Base-by-base conservation (phyloP, 129 eudicot genomes). In the Cynara cardunculus region DNA sequence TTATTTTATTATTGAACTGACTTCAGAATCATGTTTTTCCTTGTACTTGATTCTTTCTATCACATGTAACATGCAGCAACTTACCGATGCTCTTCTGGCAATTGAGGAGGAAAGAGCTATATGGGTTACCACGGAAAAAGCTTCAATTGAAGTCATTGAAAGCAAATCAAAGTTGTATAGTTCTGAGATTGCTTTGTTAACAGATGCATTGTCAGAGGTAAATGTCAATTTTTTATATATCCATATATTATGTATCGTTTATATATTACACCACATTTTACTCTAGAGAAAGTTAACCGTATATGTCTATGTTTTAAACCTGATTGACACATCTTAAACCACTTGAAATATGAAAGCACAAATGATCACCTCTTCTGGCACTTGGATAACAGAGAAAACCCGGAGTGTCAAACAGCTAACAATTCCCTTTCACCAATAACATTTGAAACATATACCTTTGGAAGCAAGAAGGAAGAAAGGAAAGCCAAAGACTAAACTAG, bases 71-170 rank as follows among this genome's bases (percentile, higher is more conserved):
- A 69, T 87, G 86, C 90, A 96, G 99, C 95, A 92, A 96, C 96
- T 96, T 75, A 86, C 99, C 3, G 94, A 96, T 70, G 94, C 95
- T 78, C 97, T 92, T 80, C 81, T 92, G 83, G 86, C 89, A 66
- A 85, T 89, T 84, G 99, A 96, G 88, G 97, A 96, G 84, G 98
- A 90, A 81, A 87, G 89, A 86, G 99, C 97, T 37, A 82, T 92
- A 80, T 89, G 99, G 97, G 83, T 82, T 30, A 79, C 98, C 19
- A 91, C 87, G 74, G 97, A 96, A 89, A 96, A 85, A 86, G 89
- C 90, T 85, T 88, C 93, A 13, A 27, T 85, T 78, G 87, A 89
- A 86, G 88, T 90, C 71, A 91, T 92, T 26, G 89, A 87, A 84
- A 90, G 69, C 72, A 89, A 91, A 66, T 79, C 92, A 81, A 87